These are phyloP conservation scores for Toxoplasma gondii DNA, from an alignment of 169 alveolate species.

Conservation along the genomic window DNA sequence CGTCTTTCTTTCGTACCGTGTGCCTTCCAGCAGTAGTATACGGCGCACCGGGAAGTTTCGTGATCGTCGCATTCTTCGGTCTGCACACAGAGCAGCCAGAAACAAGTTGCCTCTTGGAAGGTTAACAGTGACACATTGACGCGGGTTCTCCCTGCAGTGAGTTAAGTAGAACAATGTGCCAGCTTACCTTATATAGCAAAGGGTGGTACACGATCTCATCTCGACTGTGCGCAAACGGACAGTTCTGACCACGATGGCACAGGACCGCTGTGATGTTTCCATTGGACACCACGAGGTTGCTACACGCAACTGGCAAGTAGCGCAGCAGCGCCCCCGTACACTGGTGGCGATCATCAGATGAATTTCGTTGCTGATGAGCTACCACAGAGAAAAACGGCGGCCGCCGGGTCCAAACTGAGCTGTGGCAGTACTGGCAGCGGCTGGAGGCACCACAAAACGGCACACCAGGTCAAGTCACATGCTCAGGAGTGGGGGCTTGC, in stretches of 20 bases:
- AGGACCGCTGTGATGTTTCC: slow-evolving; percentile 73
- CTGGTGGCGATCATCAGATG: slow-evolving; percentile 66
- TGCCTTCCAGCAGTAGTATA: slow-evolving; percentile 62
- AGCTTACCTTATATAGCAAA: slow-evolving; percentile 86
- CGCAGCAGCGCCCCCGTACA: slow-evolving; percentile 72
- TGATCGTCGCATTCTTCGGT: slow-evolving; percentile 50
- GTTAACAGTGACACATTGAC: background rate
- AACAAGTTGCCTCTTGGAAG: background rate
- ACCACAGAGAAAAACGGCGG: slow-evolving; percentile 84
- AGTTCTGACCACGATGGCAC: slow-evolving; percentile 87
- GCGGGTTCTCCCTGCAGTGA: background rate
- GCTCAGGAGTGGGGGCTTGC: too few species aligned
- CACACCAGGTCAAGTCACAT: background rate
- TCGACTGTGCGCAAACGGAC: slow-evolving; percentile 91
- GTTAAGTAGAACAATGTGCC: background rate
- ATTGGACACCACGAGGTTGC: slow-evolving; percentile 79
- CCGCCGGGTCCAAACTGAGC: slow-evolving; percentile 83
- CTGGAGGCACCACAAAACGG: slow-evolving; percentile 45
- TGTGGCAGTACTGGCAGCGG: slow-evolving; percentile 88
- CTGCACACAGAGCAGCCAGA: background rate
- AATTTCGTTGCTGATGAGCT: slow-evolving; percentile 68
- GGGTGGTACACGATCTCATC: slow-evolving; percentile 93
- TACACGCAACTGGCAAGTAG: slow-evolving; percentile 85
- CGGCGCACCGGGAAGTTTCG: slow-evolving; percentile 29
- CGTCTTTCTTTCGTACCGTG: slow-evolving; percentile 54